Base-by-base conservation (phyloP, 495 filamentous ascomycete species). In the Penicillium dipodomyicola region DNA sequence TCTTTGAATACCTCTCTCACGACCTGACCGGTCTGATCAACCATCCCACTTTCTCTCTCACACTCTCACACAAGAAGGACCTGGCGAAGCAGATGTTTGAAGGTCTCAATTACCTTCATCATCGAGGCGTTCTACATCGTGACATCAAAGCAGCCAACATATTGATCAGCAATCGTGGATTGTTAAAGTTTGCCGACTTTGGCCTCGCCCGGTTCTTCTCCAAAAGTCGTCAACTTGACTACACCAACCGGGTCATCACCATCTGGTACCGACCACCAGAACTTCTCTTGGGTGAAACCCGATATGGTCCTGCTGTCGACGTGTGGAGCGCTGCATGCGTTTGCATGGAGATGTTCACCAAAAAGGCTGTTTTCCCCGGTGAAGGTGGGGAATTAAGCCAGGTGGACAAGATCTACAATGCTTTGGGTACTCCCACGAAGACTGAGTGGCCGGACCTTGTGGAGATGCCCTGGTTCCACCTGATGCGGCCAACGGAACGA, bases 281-380 rank as follows among this genome's bases (percentile, higher is more conserved):
- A 71, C 84, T 99, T 12, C 81, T 99, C 2, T 80, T 97, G 2
- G 94, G 94, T 4, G 94, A 97, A 65, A 97, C 94, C 5, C 85
- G 89, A 58, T 99, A 99, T 67, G 92, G 92, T 11, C 89, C 91
- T 0, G 91, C 90, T 2, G 95, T 97, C 4, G 94, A 99, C 64
- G 91, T 99, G 54, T 99, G 94, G 94, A 94, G 89, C 68, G 94
- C 94, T 15, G 95, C 93, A 9, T 97, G 94, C 70, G 94, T 99
- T 6, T 87, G 96, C 70, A 84, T 97, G 49, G 94, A 99, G 64
- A 96, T 99, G 61, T 97, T 97, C 71, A 96, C 92, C 4, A 86
- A 88, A 52, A 90, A 91, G 60, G 93, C 95, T 35, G 93, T 96
- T 48, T 99, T 97, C 67, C 91, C 93, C 4, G 95, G 95, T 11